Evolutionary conservation across 2,329 filamentous ascomycete genomes (phyloP).

Genomic region (Magnaporthiopsis rhizophila): DNA sequence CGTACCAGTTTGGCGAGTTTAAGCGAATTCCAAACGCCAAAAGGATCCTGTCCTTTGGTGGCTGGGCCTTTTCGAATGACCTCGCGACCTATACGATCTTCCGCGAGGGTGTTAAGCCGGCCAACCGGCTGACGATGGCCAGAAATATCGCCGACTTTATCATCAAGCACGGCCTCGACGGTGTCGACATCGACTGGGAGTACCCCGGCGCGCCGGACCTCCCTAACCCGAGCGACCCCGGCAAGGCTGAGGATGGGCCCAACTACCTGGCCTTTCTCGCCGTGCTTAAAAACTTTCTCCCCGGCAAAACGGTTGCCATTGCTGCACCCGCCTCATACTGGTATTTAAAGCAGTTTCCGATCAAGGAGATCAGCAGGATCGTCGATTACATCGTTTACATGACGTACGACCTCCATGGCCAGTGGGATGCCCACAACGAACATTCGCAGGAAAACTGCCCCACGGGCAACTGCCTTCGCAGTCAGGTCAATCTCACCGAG

Average conservation of each 20-base stretch:
- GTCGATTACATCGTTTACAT: slow-evolving; percentile 27
- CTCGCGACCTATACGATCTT: slow-evolving; percentile 28
- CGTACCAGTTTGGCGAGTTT: slow-evolving; percentile 23
- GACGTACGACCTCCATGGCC: slow-evolving; percentile 29
- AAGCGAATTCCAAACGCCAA: slow-evolving; percentile 21
- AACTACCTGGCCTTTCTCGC: slow-evolving; percentile 24
- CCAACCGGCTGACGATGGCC: slow-evolving; percentile 9
- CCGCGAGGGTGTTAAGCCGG: slow-evolving; percentile 15
- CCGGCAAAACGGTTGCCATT: slow-evolving; percentile 17
- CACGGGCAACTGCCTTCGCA: slow-evolving; percentile 25
- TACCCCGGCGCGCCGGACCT: slow-evolving; percentile 12
- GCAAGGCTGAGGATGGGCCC: slow-evolving; percentile 15
- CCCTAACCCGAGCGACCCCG: slow-evolving; percentile 10
- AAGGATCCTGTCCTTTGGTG: slow-evolving; percentile 33
- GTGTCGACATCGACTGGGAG: slow-evolving; percentile 12
- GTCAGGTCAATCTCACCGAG: slow-evolving; percentile 26
- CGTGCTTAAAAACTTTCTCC: slow-evolving; percentile 15
- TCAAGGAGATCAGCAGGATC: slow-evolving; percentile 17
- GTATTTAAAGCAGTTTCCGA: slow-evolving; percentile 24
- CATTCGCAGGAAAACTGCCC: slow-evolving; percentile 14
- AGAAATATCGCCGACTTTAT: slow-evolving; percentile 8
- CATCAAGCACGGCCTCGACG: slow-evolving; percentile 9
- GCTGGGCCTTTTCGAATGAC: slow-evolving; percentile 34
- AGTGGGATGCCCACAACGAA: slow-evolving; percentile 19
- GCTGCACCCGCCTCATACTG: slow-evolving; percentile 23